Conservation (phyloP, 208 protist species). For the Crithidia thermophila region DNA sequence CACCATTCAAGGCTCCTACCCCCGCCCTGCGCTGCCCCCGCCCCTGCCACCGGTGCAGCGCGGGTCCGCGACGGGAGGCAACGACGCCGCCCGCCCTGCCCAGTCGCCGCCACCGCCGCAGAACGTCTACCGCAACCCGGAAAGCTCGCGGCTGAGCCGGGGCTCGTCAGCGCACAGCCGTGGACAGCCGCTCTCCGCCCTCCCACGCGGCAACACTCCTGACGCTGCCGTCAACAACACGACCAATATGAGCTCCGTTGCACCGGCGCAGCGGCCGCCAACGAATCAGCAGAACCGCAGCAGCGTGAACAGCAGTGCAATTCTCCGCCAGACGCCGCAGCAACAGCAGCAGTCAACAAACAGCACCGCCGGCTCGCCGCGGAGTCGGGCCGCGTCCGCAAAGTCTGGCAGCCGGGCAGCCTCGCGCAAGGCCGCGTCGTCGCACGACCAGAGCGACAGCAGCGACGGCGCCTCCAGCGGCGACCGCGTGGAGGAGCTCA, state of each 20-base stretch:
- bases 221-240: slow-evolving; percentile 8
- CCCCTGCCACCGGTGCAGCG: slow-evolving; percentile 36
- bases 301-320: slow-evolving; percentile 8
- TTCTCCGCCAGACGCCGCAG: background rate
- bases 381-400: slow-evolving; percentile 7
- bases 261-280: slow-evolving; percentile 12
- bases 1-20: slow-evolving; percentile 26
- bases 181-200: background rate
- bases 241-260: slow-evolving; percentile 16
- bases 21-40: slow-evolving; percentile 27
- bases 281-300: slow-evolving; percentile 9
- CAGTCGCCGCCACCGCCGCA: slow-evolving; percentile 1
- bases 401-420: slow-evolving; percentile 11
- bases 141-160: slow-evolving; percentile 10
- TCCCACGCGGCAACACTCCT: background rate
- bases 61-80: slow-evolving; percentile 4
- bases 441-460: slow-evolving; percentile 21
- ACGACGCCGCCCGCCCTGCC: background rate
- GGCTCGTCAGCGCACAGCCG: slow-evolving; percentile 18
- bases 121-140: background rate
- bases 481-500: slow-evolving; percentile 69
- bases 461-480: slow-evolving; percentile 24
- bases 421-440: slow-evolving; percentile 16
- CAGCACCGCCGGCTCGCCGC: too few relatives aligned
- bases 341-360: slow-evolving; percentile 7